phyloP scores from a whole-genome alignment of 2,329 filamentous ascomycete species.

The Phyllosticta citrichinensis region DNA sequence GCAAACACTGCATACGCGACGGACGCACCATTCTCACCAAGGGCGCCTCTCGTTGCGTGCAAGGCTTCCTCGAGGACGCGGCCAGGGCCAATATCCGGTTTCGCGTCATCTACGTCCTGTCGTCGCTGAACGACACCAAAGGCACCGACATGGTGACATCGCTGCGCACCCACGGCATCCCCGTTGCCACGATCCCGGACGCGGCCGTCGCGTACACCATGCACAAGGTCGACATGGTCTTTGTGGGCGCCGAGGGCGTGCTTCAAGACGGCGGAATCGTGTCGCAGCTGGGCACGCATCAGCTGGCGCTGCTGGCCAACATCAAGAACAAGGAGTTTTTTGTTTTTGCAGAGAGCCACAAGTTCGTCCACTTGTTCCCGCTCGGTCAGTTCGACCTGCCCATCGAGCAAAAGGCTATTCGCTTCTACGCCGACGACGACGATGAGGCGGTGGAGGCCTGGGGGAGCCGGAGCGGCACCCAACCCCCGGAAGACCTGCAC shows the following conservation, averaged over 20 bases:
- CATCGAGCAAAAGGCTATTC: conserved; percentile 66
- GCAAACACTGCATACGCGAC: conserved; percentile 67
- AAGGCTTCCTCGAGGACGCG: conserved; percentile 63
- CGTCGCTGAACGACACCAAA: conserved; percentile 21
- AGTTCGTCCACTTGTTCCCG: conserved; percentile 84
- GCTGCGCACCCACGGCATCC: conserved; percentile 63
- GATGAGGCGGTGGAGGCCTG: conserved; percentile 4
- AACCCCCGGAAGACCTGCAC: background rate
- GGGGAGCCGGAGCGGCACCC: conserved; percentile 6
- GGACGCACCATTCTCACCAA: conserved; percentile 80
- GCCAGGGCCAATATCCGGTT: conserved; percentile 63
- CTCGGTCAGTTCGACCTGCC: conserved; percentile 72
- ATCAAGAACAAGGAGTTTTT: conserved; percentile 69
- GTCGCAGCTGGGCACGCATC: conserved; percentile 74
- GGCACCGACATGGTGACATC: conserved; percentile 60
- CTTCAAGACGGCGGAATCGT: conserved; percentile 92
- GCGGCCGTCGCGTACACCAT: conserved; percentile 72
- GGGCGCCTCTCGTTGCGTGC: conserved; percentile 77
- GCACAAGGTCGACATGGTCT: conserved; percentile 58
- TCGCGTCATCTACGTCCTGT: conserved; percentile 62
- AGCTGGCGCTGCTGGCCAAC: conserved; percentile 74
- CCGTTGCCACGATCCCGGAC: conserved; percentile 71
- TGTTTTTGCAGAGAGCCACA: conserved; percentile 90
- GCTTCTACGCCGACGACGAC: conserved; percentile 52
- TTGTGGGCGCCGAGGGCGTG: conserved; percentile 68